Evolutionary conservation across 1,139 yeast species (phyloP), one percentile per base, ranked within the genome.

Genomic region (Suhomyces wounanorum): DNA sequence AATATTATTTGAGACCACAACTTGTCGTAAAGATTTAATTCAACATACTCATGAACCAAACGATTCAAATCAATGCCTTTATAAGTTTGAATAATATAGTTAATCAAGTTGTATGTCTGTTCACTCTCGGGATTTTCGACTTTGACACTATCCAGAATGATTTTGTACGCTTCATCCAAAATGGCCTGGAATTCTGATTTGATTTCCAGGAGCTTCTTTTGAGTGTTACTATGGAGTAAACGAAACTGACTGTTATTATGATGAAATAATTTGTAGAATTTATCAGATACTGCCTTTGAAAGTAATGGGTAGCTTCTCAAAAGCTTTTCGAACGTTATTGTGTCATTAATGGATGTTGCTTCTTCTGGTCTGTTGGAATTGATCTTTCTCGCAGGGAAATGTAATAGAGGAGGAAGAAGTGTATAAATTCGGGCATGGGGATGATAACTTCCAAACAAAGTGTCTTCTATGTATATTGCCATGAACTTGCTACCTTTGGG

Each of bases 31-130:
- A 89, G 64, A 54, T 84, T 84, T 52, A 79, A 61, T 57, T 90
- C 96, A 11, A 89, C 84, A 57, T 88, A 88, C 51, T 83, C 84
- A 58, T 84, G 87, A 1, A 89, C 75, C 50, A 83, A 72, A 53
- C 72, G 75, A 60, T 75, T 82, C 58, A 81, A 68, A 55, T 87
- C 85, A 3, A 84, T 63, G 0, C 71, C 71, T 0, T 85, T 82
- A 45, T 73, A 70, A n/a, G 63, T 49, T 21, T 58, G 56, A 6
- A 73, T 56, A 10, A 75, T 65, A 38, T 66, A 66, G 44, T 66
- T 68, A 2, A 77, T 63, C 16, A 74, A 45, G 49, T 68, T 64
- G 51, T 66, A 70, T 0, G 73, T 65, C 44, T 68, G 69, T 48
- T 72, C 78, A 9, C 77, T 67, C 16, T 73, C 72, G 1, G 75